A percentile compares a stretch with the other conserved stretches of the same genome.
These are phyloP conservation scores for Lecanicillium sp. DNA, from an alignment of 2,329 filamentous ascomycete genomes.

Conservation along the genomic window DNA sequence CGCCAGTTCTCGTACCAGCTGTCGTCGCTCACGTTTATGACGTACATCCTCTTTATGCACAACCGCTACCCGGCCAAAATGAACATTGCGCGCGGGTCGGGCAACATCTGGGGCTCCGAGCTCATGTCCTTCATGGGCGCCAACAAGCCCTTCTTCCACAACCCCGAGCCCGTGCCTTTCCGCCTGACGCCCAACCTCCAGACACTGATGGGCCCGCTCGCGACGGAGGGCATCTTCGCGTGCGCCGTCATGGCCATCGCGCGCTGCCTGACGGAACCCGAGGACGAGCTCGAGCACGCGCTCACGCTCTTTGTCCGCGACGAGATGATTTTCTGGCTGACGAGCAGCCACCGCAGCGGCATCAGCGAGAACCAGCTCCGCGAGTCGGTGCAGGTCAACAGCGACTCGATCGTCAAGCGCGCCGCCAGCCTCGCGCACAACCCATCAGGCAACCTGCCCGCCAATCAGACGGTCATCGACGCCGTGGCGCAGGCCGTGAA, in stretches of 20 bases:
- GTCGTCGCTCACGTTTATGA: constrained; percentile 94
- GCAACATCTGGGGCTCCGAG: constrained; percentile 95
- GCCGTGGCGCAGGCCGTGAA: constrained; percentile 88
- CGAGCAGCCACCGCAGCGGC: constrained; percentile 59
- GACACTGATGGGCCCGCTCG: constrained; percentile 90
- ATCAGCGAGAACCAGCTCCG: constrained; percentile 60
- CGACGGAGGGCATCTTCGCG: constrained; percentile 94
- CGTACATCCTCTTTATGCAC: constrained; percentile 96
- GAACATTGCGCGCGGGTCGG: constrained; percentile 77
- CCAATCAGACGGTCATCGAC: constrained; percentile 96
- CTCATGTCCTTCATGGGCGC: constrained; percentile 84
- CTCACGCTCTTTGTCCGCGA: constrained; percentile 92
- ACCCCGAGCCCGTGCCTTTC: constrained; percentile 94
- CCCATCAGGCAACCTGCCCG: constrained; percentile 75
- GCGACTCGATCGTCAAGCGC: constrained; percentile 85
- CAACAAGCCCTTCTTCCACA: constrained; percentile 83
- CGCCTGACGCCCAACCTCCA: constrained; percentile 94
- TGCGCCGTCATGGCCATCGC: constrained; percentile 94
- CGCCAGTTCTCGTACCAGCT: constrained; percentile 95
- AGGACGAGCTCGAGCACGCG: constrained; percentile 88
- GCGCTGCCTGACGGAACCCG: constrained; percentile 83
- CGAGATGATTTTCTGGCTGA: constrained; percentile 97
- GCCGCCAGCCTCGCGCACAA: constrained; percentile 76
- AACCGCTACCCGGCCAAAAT: constrained; percentile 95
- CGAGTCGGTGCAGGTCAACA: constrained; percentile 78